phyloP scores from a whole-genome alignment of 2,329 filamentous ascomycete genomes.

The Botrytis galanthina region DNA sequence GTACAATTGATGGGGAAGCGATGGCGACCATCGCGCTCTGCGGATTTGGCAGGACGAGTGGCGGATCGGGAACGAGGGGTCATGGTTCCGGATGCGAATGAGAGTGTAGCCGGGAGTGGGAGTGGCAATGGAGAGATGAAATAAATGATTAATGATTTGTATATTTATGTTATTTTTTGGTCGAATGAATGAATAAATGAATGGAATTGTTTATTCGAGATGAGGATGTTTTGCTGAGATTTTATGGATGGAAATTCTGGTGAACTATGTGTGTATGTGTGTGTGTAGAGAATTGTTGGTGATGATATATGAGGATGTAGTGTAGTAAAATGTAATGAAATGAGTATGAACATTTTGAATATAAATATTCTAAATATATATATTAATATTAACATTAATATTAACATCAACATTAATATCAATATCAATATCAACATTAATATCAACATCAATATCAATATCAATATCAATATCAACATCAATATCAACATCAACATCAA shows the following conservation, averaged over 20 bases:
- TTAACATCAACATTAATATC: no score
- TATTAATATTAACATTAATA: no score
- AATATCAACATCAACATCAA: no score
- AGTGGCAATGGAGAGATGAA: neutral
- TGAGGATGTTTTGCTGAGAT: neutral
- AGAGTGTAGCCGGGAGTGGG: neutral
- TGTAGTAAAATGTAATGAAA: no score
- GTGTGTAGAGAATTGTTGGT: no score
- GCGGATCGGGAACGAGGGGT: neutral
- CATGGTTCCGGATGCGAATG: neutral
- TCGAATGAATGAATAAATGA: neutral
- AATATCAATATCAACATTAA: no score
- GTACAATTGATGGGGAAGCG: constrained; percentile 34
- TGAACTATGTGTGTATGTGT: no score
- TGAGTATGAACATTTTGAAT: no score
- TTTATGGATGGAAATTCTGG: neutral
- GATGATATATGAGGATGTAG: no score
- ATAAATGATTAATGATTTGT: constrained; percentile 7
- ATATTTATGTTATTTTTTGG: neutral
- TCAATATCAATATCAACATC: no score
- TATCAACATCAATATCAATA: no score
- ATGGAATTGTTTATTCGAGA: neutral
- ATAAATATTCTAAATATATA: no score
- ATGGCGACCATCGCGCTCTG: constrained; percentile 5
- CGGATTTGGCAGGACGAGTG: neutral